Evolutionary conservation across 306 rosid species (phyloP).

Genomic region (Styphnolobium japonicum): DNA sequence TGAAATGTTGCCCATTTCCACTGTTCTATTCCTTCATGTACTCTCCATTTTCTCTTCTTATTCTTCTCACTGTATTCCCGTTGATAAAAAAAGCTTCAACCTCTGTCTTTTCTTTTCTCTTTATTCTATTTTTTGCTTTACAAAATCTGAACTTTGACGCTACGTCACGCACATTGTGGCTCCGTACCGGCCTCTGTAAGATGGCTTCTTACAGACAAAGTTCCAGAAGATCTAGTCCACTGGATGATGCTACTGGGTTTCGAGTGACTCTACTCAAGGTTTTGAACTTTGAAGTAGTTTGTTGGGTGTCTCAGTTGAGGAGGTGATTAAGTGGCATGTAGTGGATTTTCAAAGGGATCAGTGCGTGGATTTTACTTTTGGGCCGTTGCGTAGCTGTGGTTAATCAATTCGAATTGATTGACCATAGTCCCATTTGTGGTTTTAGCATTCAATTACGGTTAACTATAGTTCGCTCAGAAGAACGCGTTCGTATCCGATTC

Average conservation of each 20-base stretch:
- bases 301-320: background rate
- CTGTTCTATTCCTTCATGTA: slow-evolving; percentile 33
- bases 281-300: background rate
- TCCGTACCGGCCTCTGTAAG: background rate
- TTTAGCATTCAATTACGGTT: background rate
- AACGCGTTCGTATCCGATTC: background rate
- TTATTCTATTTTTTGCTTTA: background rate
- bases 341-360: background rate
- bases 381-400: too few relatives aligned
- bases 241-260: background rate
- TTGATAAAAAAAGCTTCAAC: slow-evolving; percentile 22
- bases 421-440: background rate
- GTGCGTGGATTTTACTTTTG: slow-evolving; percentile 18
- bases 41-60: background rate
- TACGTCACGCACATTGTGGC: background rate
- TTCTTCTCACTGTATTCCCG: background rate
- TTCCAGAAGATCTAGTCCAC: background rate
- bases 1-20: slow-evolving; percentile 4
- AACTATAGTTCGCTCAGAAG: background rate
- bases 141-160: slow-evolving; percentile 28
- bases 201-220: background rate
- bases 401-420: too few relatives aligned
- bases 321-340: background rate
- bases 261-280: background rate
- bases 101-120: background rate